Evolutionary conservation across 2,329 filamentous ascomycete species (phyloP), one percentile per base, ranked within the genome.

Genomic region (Colletotrichum euphorbiae): DNA sequence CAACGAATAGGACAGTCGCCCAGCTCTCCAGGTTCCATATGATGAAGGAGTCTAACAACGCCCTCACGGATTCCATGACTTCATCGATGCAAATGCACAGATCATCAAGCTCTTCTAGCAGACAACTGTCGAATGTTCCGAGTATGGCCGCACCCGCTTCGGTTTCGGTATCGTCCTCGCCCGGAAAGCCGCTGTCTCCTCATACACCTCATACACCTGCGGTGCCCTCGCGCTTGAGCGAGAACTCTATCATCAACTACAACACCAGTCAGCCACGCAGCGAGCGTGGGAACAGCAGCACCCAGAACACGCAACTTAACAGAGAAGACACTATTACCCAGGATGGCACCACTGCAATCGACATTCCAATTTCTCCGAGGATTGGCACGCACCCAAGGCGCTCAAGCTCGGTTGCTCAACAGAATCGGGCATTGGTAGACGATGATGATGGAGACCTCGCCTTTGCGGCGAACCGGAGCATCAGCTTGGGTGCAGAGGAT

Each of bases 181-280:
- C 94, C 1, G 93, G 92, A 64, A 97, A 97, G 74, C 93, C 94
- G 0, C 87, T 97, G 17, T 97, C 93, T 3, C 94, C 92, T 9
- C 93, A 95, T 75, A 97, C 93, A 0, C 93, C 94, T 1, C 94
- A 98, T 75, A 97, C 94, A 0, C 96, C 96, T 4, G 94, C 94
- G 11, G 93, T 98, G 31, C 95, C 95, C 19, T 98, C 94, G 7
- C 88, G 96, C n/a, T 82, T 99, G 21, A 97, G 93, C 75, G 93
- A 96, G 70, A 94, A 97, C 75, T 96, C 93, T 58, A 93, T 96
- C 69, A 89, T 90, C 48, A 91, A 93, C 71, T 91, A 93, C 74
- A 76, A 77, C 55, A 71, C 65, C 6, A 73, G 77, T 36, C 77
- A 78, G 71, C 65, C 65, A 73, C 11, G 70, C 73, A 56, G 70